These are phyloP conservation scores for Diaporthe eres DNA, from an alignment of 2,329 filamentous ascomycete genomes.

Conservation along the genomic window DNA sequence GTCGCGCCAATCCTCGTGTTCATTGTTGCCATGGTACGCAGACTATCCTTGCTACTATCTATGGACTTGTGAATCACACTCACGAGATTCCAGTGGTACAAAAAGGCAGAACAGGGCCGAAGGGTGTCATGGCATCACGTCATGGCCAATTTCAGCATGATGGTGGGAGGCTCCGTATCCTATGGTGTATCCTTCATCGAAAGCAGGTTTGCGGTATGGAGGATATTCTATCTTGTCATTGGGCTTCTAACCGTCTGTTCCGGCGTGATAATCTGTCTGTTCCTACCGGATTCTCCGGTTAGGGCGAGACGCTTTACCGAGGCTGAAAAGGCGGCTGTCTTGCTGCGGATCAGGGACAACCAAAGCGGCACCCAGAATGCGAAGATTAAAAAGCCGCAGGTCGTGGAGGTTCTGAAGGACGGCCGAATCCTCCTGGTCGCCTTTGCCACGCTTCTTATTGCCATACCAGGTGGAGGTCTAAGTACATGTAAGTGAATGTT, in stretches of 20 bases:
- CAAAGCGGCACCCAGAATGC: conserved; percentile 65
- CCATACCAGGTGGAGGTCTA: conserved; percentile 45
- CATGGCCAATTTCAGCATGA: conserved; percentile 36
- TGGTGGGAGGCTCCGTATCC: conserved; percentile 35
- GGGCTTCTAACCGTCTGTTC: conserved; percentile 43
- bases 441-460: conserved; percentile 56
- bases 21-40: conserved; percentile 42
- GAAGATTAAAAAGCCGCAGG: conserved; percentile 60
- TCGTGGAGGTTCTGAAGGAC: conserved; percentile 61
- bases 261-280: conserved; percentile 64
- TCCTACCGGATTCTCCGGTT: conserved; percentile 70
- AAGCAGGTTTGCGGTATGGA: conserved; percentile 21
- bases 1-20: conserved; percentile 47
- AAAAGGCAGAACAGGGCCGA: conserved; percentile 41
- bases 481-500: background rate
- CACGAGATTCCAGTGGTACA: conserved; percentile 44
- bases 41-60: background rate
- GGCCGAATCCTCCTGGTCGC: conserved; percentile 69
- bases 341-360: conserved; percentile 64
- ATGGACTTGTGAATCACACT: background rate
- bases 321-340: conserved; percentile 65
- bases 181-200: conserved; percentile 35
- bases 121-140: conserved; percentile 33
- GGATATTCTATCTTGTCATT: conserved; percentile 32
- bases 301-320: conserved; percentile 70